Conservation (phyloP, 2,329 filamentous ascomycete genomes). For the Blastomyces parvus region DNA sequence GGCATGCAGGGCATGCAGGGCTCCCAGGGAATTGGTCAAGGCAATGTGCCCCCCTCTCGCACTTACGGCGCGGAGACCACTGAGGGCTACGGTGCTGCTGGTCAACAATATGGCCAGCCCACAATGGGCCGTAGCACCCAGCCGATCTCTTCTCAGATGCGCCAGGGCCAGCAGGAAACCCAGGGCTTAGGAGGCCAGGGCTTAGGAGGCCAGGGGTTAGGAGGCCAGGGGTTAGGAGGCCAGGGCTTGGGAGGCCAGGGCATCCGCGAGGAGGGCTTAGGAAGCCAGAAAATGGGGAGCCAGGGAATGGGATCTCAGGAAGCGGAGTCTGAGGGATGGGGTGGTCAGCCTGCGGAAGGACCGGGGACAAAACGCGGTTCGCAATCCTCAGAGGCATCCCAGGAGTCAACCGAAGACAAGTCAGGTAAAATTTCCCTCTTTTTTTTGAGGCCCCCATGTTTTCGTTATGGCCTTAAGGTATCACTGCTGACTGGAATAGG, state of each 20-base stretch:
- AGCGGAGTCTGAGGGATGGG: background rate
- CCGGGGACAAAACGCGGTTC: slow-evolving; percentile 3
- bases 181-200: background rate
- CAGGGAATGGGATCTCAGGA: slow-evolving; percentile 6
- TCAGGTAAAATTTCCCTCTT: slow-evolving; percentile 2
- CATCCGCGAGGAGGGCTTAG: background rate
- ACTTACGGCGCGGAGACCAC: background rate
- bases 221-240: too few relatives aligned
- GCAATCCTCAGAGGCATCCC: slow-evolving; percentile 3
- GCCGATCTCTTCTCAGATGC: background rate
- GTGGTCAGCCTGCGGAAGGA: background rate
- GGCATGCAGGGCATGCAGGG: background rate
- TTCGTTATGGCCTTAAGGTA: background rate
- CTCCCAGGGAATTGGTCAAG: background rate
- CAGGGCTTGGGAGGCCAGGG: background rate
- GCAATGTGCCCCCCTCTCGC: background rate
- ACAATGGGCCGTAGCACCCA: slow-evolving; percentile 1
- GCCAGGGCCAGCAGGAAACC: background rate
- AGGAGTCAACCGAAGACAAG: slow-evolving; percentile 1
- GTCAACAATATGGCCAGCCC: background rate
- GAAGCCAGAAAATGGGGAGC: background rate
- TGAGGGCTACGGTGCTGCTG: background rate
- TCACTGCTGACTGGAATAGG: slow-evolving; percentile 4
- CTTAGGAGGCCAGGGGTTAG: background rate
- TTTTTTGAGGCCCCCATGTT: background rate